Conservation (phyloP, 2,329 filamentous ascomycete species). For the Graphium sp. region DNA sequence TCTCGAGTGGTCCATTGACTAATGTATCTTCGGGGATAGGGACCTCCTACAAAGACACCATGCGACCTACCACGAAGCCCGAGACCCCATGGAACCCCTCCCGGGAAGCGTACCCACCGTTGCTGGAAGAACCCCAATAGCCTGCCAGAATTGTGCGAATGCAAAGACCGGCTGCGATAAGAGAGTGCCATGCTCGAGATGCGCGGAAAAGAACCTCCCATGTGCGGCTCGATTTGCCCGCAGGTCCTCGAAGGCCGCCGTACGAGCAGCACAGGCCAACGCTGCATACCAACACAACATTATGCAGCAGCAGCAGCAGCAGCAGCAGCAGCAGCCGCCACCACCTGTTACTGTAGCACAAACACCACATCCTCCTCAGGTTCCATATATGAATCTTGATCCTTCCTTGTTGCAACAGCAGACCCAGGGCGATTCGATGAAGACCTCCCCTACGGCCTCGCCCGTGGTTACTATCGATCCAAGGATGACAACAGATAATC, state of each 20-base stretch:
- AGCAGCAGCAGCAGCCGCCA: constrained; percentile 7
- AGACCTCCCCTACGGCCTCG: constrained; percentile 12
- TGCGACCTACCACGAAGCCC: constrained; percentile 30
- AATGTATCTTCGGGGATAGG: constrained; percentile 11
- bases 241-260: constrained; percentile 28
- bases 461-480: constrained; percentile 15
- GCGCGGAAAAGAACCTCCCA: constrained; percentile 15
- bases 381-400: constrained; percentile 20
- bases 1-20: not conserved
- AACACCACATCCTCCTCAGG: constrained; percentile 10
- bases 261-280: constrained; percentile 22
- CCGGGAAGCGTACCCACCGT: constrained; percentile 24
- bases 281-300: constrained; percentile 14
- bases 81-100: constrained; percentile 25
- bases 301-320: constrained; percentile 8
- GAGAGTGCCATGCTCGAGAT: constrained; percentile 18
- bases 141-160: constrained; percentile 19
- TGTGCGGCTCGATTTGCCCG: constrained; percentile 30
- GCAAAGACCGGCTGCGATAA: constrained; percentile 21
- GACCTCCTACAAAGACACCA: constrained; percentile 33
- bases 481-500: constrained; percentile 11
- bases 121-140: constrained; percentile 21
- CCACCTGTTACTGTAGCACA: constrained; percentile 4
- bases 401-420: constrained; percentile 7
- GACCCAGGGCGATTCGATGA: constrained; percentile 2